Evolutionary conservation across 257 asterid genomes (phyloP), one percentile per base, ranked within the genome.

Genomic region (Solanum stenotomum): DNA sequence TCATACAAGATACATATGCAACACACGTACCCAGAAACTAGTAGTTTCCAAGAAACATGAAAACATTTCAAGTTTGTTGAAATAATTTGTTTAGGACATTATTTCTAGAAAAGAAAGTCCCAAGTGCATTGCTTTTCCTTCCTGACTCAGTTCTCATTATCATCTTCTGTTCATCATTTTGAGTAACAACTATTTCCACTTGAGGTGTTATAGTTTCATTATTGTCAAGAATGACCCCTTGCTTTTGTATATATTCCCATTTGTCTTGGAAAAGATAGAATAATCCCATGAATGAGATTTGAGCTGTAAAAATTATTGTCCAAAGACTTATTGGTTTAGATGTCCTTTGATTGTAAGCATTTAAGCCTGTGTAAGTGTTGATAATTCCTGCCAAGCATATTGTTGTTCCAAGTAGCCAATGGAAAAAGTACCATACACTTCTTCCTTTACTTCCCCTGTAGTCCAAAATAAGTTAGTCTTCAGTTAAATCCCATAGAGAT

Each of bases 211-310:
- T 27, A 25, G 33, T 29, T 23, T 88, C 89, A 77, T 44, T 79
- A 42, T 89, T 74, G 34, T 46, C 72, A 42, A 85, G n/a, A 40
- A 31, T 33, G 56, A 84, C 40, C 63, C 96, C 96, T 93, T 96
- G 98, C 87, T 89, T 92, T 76, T 90, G 91, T 3, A 95, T 90
- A 84, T 96, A 94, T 59, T 95, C 94, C 99, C 98, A 96, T 88
- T 95, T 95, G 87, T 95, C 98, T 93, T 94, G 99, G 40, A 94
- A 90, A 78, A 96, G 96, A 87, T 94, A 96, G 82, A 94, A 89
- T 61, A 96, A 74, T 6, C 91, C 89, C 99, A 95, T 96, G 89
- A 95, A 90, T 79, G 93, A 92, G 8, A 96, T 90, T 79, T 96
- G 98, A 75, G 95, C 93, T 83, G 98, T 93, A 92, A 94, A 95